A percentile compares a stretch with the other conserved stretches of the same genome.
Conservation (phyloP, 352 stramenopile species). For the Globisporangium recalcitrans region DNA sequence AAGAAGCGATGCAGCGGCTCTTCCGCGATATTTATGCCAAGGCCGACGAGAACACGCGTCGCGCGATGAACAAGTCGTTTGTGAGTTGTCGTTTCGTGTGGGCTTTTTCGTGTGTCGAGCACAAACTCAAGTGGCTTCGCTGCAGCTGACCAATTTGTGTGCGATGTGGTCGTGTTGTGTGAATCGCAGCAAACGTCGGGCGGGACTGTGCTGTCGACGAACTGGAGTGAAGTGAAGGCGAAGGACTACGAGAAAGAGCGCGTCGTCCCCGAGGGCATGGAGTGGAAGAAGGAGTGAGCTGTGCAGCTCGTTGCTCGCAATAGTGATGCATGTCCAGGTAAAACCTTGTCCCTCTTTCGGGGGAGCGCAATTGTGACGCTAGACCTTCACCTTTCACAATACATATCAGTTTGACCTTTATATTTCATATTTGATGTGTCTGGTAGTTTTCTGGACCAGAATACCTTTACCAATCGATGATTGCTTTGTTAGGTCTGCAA, state of each 20-base stretch:
- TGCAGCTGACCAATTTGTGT: neutral
- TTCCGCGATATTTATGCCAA: slow-evolving; percentile 92
- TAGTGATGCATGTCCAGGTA: too few species aligned
- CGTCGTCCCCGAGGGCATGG: slow-evolving; percentile 80
- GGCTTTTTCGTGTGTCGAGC: too few species aligned
- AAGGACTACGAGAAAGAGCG: slow-evolving; percentile 91
- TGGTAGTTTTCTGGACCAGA: too few species aligned
- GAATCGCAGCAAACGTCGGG: slow-evolving; percentile 83
- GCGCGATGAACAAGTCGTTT: slow-evolving; percentile 93
- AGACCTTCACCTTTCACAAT: too few species aligned
- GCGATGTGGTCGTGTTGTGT: neutral
- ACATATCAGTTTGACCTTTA: too few species aligned
- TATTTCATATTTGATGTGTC: neutral
- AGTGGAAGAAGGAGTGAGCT: slow-evolving; percentile 89
- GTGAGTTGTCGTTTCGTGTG: slow-evolving; percentile 32
- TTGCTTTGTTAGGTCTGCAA: neutral
- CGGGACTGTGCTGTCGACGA: slow-evolving; percentile 89
- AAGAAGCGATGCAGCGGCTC: slow-evolving; percentile 89
- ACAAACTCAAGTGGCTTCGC: too few species aligned
- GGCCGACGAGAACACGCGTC: slow-evolving; percentile 85
- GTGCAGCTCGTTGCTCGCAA: too few species aligned
- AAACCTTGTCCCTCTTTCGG: too few species aligned
- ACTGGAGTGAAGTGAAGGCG: slow-evolving; percentile 87
- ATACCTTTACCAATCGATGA: neutral
- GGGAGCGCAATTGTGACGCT: too few species aligned